A percentile compares a stretch with the other conserved stretches of the same genome.
Evolutionary conservation across 345 rosid species (phyloP).

Genomic region (Noccaea caerulescens): DNA sequence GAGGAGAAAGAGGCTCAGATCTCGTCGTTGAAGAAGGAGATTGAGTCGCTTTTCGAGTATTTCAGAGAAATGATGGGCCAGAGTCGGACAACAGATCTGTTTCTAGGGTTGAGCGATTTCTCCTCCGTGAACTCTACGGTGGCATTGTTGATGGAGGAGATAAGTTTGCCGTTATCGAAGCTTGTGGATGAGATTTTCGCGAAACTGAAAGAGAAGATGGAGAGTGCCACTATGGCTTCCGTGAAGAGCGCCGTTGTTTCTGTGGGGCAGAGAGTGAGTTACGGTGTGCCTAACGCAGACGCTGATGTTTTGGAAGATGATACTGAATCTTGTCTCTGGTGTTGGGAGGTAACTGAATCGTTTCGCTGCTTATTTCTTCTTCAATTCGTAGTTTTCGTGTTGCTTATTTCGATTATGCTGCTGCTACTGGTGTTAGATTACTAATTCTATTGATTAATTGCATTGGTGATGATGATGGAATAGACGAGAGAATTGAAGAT

Average conservation of each 20-base stretch:
- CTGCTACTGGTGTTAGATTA: too few relatives aligned
- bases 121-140: conserved; percentile 55
- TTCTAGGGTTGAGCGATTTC: conserved; percentile 42
- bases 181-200: conserved; percentile 59
- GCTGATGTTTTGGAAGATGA: conserved; percentile 92
- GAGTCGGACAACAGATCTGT: conserved; percentile 36
- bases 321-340: conserved; percentile 68
- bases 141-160: conserved; percentile 79
- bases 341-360: conserved; percentile 79
- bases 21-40: conserved; percentile 50
- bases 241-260: conserved; percentile 70
- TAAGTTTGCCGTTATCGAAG: conserved; percentile 58
- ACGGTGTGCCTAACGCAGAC: conserved; percentile 68
- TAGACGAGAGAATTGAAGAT: conserved; percentile 80
- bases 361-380: not conserved
- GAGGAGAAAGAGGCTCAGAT: conserved; percentile 57
- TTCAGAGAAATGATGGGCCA: conserved; percentile 50
- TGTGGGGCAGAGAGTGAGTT: conserved; percentile 77
- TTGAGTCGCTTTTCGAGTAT: conserved; percentile 58
- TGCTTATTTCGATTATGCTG: not conserved
- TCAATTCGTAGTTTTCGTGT: not conserved
- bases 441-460: too few relatives aligned
- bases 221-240: conserved; percentile 42
- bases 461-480: conserved; percentile 25
- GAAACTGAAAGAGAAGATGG: conserved; percentile 48